Evolutionary conservation across 768 basidiomycete genomes (phyloP).

Genomic region (Dioszegia hungarica): DNA sequence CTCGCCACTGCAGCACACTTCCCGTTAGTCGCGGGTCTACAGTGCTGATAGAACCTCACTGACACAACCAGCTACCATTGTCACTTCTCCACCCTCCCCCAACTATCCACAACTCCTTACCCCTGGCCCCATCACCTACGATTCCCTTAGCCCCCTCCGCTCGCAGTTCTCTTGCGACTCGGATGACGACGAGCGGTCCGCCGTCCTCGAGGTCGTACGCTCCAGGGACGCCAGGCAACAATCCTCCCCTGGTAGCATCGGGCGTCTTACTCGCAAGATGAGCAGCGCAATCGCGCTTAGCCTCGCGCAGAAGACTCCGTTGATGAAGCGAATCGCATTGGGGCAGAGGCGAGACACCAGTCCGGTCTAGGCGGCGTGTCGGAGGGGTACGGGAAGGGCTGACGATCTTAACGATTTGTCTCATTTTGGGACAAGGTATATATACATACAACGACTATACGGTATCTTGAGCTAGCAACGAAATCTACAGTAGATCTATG

Average conservation of each 20-base stretch:
- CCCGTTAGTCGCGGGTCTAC: not conserved
- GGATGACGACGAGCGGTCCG: not conserved
- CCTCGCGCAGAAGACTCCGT: not conserved
- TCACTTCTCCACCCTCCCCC: not conserved
- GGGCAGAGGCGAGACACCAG: not conserved
- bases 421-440: not conserved
- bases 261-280: slow-evolving; percentile 1
- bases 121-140: not conserved
- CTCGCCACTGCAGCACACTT: not conserved
- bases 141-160: not conserved
- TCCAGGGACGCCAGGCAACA: not conserved
- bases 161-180: slow-evolving; percentile 3
- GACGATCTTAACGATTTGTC: not conserved
- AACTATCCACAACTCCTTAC: not conserved
- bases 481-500: slow-evolving; percentile 4
- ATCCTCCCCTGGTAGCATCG: not conserved
- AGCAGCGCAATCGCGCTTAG: not conserved
- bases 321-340: not conserved
- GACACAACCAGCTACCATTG: not conserved
- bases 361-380: no score
- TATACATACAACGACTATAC: not conserved
- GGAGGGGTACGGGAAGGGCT: not conserved
- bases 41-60: not conserved
- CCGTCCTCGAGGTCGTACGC: not conserved
- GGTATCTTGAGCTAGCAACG: no score